These are phyloP conservation scores for Rhodotorula sphaerocarpa DNA, from an alignment of 768 basidiomycete species.

Conservation along the genomic window DNA sequence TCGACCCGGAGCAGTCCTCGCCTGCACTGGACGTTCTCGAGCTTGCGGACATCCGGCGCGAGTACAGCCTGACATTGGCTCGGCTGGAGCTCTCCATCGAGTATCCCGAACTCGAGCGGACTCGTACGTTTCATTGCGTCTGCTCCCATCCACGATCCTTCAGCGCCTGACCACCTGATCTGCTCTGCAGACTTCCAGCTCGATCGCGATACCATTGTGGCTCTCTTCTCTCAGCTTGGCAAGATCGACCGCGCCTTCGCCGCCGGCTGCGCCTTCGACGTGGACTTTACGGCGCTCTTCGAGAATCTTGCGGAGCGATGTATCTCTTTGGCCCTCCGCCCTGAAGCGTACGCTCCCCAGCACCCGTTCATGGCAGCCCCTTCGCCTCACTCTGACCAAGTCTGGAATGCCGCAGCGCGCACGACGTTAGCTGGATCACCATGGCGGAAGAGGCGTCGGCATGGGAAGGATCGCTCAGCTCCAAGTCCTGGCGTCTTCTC, in stretches of 20 bases:
- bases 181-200: constrained; percentile 38
- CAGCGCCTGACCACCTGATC: neutral
- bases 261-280: constrained; percentile 62
- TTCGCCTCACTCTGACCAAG: constrained; percentile 10
- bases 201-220: constrained; percentile 54
- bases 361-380: no score
- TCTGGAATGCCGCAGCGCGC: constrained; percentile 49
- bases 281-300: constrained; percentile 84
- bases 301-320: constrained; percentile 68
- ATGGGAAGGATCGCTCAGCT: constrained; percentile 71
- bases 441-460: constrained; percentile 63
- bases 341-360: constrained; percentile 44
- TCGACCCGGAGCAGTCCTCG: constrained; percentile 42
- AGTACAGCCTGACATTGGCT: constrained; percentile 62
- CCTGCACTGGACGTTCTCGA: constrained; percentile 70
- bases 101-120: constrained; percentile 53
- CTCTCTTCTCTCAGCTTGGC: constrained; percentile 67
- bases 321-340: constrained; percentile 54
- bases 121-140: constrained; percentile 51
- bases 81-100: constrained; percentile 64
- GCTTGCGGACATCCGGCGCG: constrained; percentile 68
- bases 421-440: constrained; percentile 72
- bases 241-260: constrained; percentile 71
- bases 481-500: constrained; percentile 81
- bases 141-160: neutral